phyloP scores from a whole-genome alignment of 2,329 filamentous ascomycete species.

The Colletotrichum eleusines region DNA sequence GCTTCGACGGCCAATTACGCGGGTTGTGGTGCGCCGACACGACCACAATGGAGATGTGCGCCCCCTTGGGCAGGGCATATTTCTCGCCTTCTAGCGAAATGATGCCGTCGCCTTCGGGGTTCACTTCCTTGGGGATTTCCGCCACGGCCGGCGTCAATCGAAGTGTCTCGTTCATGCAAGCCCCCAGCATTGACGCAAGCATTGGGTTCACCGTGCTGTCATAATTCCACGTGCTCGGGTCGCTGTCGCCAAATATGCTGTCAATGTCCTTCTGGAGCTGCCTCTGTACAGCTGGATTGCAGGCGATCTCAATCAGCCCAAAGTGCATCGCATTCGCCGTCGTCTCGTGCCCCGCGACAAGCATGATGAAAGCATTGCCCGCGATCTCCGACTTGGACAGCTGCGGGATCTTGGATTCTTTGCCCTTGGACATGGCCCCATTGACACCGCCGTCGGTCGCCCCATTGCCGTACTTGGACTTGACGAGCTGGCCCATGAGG shows the following conservation, averaged over 20 bases:
- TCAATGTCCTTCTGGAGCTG: conserved; percentile 78
- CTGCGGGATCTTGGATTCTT: conserved; percentile 49
- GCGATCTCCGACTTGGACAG: conserved; percentile 75
- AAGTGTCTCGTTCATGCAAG: conserved; percentile 82
- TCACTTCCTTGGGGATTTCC: conserved; percentile 77
- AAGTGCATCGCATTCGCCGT: conserved; percentile 83
- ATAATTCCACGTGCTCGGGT: conserved; percentile 76
- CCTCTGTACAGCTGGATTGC: conserved; percentile 72
- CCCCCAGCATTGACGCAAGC: conserved; percentile 77
- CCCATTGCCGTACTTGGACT: conserved; percentile 54
- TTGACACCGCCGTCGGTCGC: conserved; percentile 34
- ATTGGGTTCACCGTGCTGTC: conserved; percentile 74
- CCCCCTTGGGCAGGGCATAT: conserved; percentile 68
- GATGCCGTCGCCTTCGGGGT: conserved; percentile 62
- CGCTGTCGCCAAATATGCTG: conserved; percentile 68
- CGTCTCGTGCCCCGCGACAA: conserved; percentile 84
- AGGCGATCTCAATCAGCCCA: conserved; percentile 75
- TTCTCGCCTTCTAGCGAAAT: conserved; percentile 70
- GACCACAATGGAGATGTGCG: conserved; percentile 67
- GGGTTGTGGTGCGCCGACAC: conserved; percentile 75
- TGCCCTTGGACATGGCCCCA: conserved; percentile 28
- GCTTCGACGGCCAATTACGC: conserved; percentile 74
- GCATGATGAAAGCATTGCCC: conserved; percentile 77
- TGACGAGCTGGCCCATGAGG: conserved; percentile 64
- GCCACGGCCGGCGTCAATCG: conserved; percentile 78